Evolutionary conservation across 371 early-diverging fungal genomes (phyloP).

Genomic region (Fennellomyces sp.): DNA sequence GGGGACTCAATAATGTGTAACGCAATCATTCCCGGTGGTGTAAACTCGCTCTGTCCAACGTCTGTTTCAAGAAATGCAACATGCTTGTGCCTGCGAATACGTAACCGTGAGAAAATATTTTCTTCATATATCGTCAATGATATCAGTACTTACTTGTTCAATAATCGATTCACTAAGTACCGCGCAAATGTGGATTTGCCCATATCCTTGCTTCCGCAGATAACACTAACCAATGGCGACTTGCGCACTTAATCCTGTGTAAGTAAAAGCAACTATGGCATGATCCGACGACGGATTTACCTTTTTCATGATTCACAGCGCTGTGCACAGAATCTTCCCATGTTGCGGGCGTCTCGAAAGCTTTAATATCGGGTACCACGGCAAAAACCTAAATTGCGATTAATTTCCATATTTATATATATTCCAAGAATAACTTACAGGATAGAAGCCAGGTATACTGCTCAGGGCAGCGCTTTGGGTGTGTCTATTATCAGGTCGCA

Average conservation of each 20-base stretch:
- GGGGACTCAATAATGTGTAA: constrained; percentile 68
- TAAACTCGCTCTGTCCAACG: constrained; percentile 82
- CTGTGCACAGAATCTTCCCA: not conserved
- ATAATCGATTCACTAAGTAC: constrained; percentile 66
- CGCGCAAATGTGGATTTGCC: constrained; percentile 82
- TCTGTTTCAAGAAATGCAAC: constrained; percentile 85
- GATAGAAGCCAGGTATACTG: constrained; percentile 28
- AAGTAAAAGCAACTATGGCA: not conserved
- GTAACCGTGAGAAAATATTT: not conserved
- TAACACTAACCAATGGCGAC: constrained; percentile 49
- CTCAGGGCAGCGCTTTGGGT: constrained; percentile 3
- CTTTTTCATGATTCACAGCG: not conserved
- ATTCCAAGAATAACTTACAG: constrained; percentile 15
- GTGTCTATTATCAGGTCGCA: not conserved
- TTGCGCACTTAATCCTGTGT: constrained; percentile 12
- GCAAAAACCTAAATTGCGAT: not conserved
- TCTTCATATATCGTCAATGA: not conserved
- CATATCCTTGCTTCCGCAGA: constrained; percentile 71
- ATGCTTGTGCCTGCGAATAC: constrained; percentile 23
- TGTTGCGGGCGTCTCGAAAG: not conserved
- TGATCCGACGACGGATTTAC: too few relatives aligned
- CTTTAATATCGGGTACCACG: not conserved
- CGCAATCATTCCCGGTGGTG: constrained; percentile 72
- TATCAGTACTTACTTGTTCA: constrained; percentile 54
- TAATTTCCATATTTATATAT: not conserved